These are phyloP conservation scores for Candolleomyces efflorescens DNA, from an alignment of 768 basidiomycete genomes.

Conservation along the genomic window DNA sequence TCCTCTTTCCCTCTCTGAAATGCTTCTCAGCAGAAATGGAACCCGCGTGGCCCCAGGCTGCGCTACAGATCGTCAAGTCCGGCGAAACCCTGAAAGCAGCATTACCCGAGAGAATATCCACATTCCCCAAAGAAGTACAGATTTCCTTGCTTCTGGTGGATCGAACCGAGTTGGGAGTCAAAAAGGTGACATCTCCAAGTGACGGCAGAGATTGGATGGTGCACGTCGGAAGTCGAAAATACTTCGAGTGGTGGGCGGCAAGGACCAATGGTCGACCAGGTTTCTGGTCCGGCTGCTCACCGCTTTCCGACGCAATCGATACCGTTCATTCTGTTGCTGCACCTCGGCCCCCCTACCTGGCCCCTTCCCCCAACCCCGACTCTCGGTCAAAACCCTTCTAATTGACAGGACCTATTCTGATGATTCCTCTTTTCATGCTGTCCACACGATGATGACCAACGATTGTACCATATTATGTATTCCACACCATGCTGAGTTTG, in stretches of 20 bases:
- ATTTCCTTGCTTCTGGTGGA: conserved; percentile 3
- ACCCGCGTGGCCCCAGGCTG: conserved; percentile 1
- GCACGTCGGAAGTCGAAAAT: background rate
- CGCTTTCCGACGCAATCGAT: no score
- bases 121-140: background rate
- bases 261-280: background rate
- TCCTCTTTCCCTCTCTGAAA: background rate
- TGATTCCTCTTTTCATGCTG: no score
- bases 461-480: no score
- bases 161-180: background rate
- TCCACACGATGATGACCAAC: no score
- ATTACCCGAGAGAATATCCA: background rate
- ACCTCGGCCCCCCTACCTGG: no score
- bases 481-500: no score
- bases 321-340: no score
- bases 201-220: background rate
- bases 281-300: conserved; percentile 10
- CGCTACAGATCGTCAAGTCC: conserved; percentile 1
- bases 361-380: no score
- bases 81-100: background rate
- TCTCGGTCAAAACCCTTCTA: no score
- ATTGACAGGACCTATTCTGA: no score
- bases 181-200: background rate
- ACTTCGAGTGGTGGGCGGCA: background rate
- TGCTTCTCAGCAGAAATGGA: conserved; percentile 5